Percentiles rank a stretch among this genome's conserved stretches.
Evolutionary conservation across 495 filamentous ascomycete genomes (phyloP).

Genomic region (Talaromyces thailandensis): DNA sequence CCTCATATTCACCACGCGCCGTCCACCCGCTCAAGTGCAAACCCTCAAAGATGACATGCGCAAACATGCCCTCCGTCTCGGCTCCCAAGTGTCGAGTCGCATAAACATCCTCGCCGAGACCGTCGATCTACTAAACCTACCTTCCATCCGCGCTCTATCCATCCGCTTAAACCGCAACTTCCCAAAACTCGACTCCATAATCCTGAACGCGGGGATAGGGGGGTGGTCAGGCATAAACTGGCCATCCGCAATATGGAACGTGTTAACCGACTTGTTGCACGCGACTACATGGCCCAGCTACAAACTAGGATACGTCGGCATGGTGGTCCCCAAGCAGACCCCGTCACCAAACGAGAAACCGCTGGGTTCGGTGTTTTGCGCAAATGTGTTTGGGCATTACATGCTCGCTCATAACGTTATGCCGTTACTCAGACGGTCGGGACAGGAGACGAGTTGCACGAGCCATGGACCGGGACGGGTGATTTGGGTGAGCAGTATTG

Average conservation of each 20-base stretch:
- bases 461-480: constrained; percentile 46
- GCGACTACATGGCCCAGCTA: constrained; percentile 69
- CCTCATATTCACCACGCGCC: constrained; percentile 45
- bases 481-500: constrained; percentile 79
- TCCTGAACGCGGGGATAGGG: constrained; percentile 88
- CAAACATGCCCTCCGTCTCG: constrained; percentile 13
- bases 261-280: constrained; percentile 57
- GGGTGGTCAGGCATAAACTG: constrained; percentile 77
- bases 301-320: constrained; percentile 57
- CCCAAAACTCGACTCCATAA: constrained; percentile 66
- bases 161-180: constrained; percentile 34
- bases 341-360: constrained; percentile 35
- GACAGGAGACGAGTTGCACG: constrained; percentile 17
- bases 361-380: constrained; percentile 75
- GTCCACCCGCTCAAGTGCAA: constrained; percentile 34
- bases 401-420: constrained; percentile 72
- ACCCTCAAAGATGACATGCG: constrained; percentile 31
- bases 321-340: constrained; percentile 30
- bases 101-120: constrained; percentile 40
- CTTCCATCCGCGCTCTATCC: constrained; percentile 45
- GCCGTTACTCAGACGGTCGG: constrained; percentile 53
- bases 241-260: constrained; percentile 45
- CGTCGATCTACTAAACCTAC: constrained; percentile 47
- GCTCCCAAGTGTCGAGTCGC: constrained; percentile 16
- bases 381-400: constrained; percentile 95